Evolutionary conservation across 2,329 filamentous ascomycete genomes (phyloP), one percentile per base, ranked within the genome.

Genomic region (Hypoxylon sp.): DNA sequence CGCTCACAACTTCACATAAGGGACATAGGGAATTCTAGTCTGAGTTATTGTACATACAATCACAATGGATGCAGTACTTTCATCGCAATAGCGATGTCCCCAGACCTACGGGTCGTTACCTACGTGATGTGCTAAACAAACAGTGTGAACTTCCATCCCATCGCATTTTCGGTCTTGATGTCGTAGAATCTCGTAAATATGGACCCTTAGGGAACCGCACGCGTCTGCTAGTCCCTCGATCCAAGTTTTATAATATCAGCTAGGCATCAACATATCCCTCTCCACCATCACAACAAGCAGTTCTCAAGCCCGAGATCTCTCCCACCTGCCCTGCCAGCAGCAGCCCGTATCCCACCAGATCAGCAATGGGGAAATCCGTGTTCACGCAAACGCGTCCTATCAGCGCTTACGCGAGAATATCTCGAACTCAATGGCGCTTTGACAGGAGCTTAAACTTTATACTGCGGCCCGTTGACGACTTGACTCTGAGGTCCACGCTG

Each of bases 21-120:
- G 35, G 52, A 42, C 31, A 10, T 44, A 31, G 52, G 31, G 6
- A 35, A 47, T n/a, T 44, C 31, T 31, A 21, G 32, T 19, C 21
- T 17, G 27, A 44, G 54, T 39, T 37, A 37, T 31, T 47, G 61
- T 64, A 64, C 21, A 48, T 58, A 53, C 24, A 24, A 54, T 42
- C 35, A 42, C 35, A 44, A 44, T 44, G 39, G 39, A 44, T 21
- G 17, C 39, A 42, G 35, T 42, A 42, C 35, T 29, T 42, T 31
- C 52, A 35, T 44, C 35, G 6, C 35, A 42, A n/a, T 42, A 44
- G 17, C 39, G 10, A 7, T n/a, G n/a, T 42, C 37, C 17, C 7
- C 2, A 17, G 24, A 27, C 24, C 24, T 27, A 27, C 24, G 24
- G 24, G 6, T n/a, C 15, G n/a, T 8, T 8, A 10, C 13, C 13